Percentiles rank a stretch among this genome's conserved stretches.
Conservation (phyloP, 768 basidiomycete species). For the Harrya chromipes region DNA sequence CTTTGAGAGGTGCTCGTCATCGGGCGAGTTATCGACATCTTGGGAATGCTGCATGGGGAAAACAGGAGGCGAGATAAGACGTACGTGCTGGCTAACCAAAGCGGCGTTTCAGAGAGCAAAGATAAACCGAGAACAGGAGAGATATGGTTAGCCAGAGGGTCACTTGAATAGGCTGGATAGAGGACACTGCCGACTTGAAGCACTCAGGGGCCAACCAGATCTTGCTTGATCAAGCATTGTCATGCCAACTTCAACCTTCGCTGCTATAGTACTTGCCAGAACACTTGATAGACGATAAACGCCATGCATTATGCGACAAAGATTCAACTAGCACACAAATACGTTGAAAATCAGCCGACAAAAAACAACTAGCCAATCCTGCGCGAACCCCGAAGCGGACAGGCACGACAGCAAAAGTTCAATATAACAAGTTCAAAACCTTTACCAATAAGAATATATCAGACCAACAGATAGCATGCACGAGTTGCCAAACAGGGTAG, state of each 20-base stretch:
- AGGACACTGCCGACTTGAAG: conserved; percentile 5
- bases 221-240: background rate
- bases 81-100: background rate
- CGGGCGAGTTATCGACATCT: conserved; percentile 47
- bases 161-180: conserved; percentile 26
- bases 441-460: conserved; percentile 36
- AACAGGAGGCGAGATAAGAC: conserved; percentile 21
- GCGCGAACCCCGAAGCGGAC: conserved; percentile 2
- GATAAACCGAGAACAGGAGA: background rate
- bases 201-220: conserved; percentile 20
- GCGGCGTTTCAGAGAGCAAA: background rate
- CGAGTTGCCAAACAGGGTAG: conserved; percentile 18
- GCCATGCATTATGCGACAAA: background rate
- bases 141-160: conserved; percentile 6
- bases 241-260: conserved; percentile 1
- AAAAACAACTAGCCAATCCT: conserved; percentile 4
- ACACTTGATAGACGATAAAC: too few relatives aligned
- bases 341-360: conserved; percentile 7
- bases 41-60: conserved; percentile 37
- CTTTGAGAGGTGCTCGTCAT: background rate
- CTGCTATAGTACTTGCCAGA: background rate
- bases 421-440: conserved; percentile 21
- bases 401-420: conserved; percentile 9
- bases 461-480: conserved; percentile 10
- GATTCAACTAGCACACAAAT: conserved; percentile 14